Percentiles rank a stretch among this genome's conserved stretches.
Evolutionary conservation across 495 filamentous ascomycete species (phyloP).

Genomic region (Penicillium turbatum): DNA sequence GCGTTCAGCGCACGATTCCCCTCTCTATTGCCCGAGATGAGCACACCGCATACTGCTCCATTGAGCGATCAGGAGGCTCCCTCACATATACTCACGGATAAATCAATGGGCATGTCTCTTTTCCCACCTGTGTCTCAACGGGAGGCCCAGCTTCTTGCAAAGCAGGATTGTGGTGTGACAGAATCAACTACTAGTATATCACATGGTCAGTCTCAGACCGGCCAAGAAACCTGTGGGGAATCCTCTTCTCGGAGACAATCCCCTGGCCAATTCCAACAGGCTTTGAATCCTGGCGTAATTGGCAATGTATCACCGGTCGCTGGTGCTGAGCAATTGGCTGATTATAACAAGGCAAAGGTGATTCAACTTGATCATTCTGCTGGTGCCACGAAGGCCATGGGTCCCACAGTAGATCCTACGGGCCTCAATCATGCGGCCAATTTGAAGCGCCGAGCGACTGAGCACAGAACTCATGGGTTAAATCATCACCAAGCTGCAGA

Average conservation of each 20-base stretch:
- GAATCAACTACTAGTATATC: neutral
- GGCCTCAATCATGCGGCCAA: neutral
- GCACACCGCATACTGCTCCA: neutral
- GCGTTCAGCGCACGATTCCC: constrained; percentile 29
- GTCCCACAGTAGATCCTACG: neutral
- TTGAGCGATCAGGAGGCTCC: constrained; percentile 9
- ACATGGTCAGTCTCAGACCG: neutral
- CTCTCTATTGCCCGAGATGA: constrained; percentile 24
- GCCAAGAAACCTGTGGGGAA: neutral
- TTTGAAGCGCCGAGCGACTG: constrained; percentile 23
- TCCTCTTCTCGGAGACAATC: neutral
- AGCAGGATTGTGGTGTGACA: constrained; percentile 4
- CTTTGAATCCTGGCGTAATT: neutral
- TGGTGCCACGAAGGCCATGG: constrained; percentile 7
- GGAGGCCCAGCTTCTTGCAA: constrained; percentile 38
- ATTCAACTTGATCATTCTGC: neutral
- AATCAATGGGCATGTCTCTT: constrained; percentile 26
- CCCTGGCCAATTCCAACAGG: neutral
- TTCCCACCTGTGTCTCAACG: constrained; percentile 46
- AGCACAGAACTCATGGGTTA: neutral
- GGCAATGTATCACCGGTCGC: neutral
- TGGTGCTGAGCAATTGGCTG: neutral
- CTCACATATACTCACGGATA: constrained; percentile 19
- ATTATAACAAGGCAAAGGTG: neutral
- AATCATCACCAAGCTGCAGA: constrained; percentile 9